Base-by-base conservation (phyloP, 2,329 filamentous ascomycete species). In the Alternaria sp. region DNA sequence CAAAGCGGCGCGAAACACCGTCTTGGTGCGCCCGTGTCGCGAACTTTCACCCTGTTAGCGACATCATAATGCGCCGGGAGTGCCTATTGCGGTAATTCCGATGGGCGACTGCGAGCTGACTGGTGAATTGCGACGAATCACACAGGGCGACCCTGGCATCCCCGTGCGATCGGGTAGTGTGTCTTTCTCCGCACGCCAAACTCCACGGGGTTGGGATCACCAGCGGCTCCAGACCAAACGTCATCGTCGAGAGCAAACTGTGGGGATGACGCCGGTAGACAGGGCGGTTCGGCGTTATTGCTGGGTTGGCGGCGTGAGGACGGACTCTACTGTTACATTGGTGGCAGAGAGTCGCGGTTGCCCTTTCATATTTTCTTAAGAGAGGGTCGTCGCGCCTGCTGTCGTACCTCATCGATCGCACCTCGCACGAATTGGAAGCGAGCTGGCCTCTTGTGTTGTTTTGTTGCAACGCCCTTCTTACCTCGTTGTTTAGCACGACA, bases 171-270 rank as follows among this genome's bases (percentile, higher is more conserved):
- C 56, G 57, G 50, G 47, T 61, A 58, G 58, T 51, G 59, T 37
- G 20, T 45, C 46, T 41, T 45, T 63, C 60, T 66, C 68, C 66
- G 66, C 68, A 69, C 66, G 62, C 64, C 58, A 61, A 59, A 30
- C 68, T 67, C 63, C 62, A 55, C 55, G 62, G 60, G 68, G 66
- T 43, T 49, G 50, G 9, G 54, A 67, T 45, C 55, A 51, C 37
- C 50, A 20, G 60, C 65, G 58, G 64, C 68, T 67, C 58, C 37
- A 65, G 57, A 58, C 37, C 60, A 47, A 21, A 69, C 68, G 68
- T 70, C 68, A 70, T 67, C 51, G 59, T 33, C 25, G 57, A 23
- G 44, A 53, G 57, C 55, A 45, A 53, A 41, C 12, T 61, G 61
- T 61, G 61, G 62, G 58, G 60, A 65, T 62, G 49, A 61, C 55